These are phyloP conservation scores for Vigna angularis DNA, from an alignment of 306 rosid species.

Conservation along the genomic window DNA sequence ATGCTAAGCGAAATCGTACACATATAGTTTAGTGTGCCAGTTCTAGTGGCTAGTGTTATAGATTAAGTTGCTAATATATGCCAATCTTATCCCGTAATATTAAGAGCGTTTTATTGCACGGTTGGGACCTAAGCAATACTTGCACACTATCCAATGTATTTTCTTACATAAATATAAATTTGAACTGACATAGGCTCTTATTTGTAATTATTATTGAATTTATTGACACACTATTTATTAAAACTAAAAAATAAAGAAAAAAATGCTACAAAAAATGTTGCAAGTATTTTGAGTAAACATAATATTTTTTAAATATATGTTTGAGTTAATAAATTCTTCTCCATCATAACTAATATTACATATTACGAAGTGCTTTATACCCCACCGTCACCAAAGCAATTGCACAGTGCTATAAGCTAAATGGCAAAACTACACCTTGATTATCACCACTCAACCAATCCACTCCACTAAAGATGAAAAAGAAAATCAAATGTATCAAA, in stretches of 20 bases:
- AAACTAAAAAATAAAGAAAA: neutral
- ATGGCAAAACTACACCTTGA: conserved; percentile 1
- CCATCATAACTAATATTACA: neutral
- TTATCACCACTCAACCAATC: neutral
- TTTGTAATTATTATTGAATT: neutral
- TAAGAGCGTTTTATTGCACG: too few species aligned
- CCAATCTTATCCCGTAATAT: too few species aligned
- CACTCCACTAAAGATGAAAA: neutral
- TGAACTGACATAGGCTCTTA: neutral
- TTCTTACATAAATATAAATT: neutral
- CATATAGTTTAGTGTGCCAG: too few species aligned
- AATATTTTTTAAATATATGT: neutral
- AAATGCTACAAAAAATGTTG: neutral
- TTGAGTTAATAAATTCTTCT: neutral
- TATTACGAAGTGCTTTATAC: neutral
- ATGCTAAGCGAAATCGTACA: too few species aligned
- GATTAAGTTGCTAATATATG: too few species aligned
- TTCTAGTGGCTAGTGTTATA: too few species aligned
- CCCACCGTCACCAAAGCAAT: conserved; percentile 30
- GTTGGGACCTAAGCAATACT: neutral
- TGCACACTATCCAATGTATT: neutral
- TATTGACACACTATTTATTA: too few species aligned
- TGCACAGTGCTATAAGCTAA: conserved; percentile 19
- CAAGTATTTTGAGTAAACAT: neutral
- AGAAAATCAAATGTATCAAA: neutral